Evolutionary conservation across 768 basidiomycete species (phyloP).

Genomic region (Termitomyces sp.): DNA sequence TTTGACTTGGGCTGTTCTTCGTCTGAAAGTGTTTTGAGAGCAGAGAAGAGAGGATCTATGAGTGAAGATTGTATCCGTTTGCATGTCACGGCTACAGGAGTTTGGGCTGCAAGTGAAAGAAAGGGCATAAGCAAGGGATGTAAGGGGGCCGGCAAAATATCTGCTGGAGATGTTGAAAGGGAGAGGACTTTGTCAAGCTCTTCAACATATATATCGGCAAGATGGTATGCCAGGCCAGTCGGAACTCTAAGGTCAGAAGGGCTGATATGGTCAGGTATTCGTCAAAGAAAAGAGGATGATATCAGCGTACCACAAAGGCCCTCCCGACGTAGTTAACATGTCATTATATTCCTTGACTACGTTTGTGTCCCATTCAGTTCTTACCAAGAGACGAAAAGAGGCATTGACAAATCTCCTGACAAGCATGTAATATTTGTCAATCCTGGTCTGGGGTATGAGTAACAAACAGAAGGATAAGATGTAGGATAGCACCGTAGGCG

Average conservation of each 20-base stretch:
- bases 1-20: slow-evolving; percentile 43
- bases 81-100: slow-evolving; percentile 61
- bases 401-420: slow-evolving; percentile 86
- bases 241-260: slow-evolving; percentile 73
- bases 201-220: slow-evolving; percentile 86
- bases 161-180: slow-evolving; percentile 39
- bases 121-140: slow-evolving; percentile 62
- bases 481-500: slow-evolving; percentile 64
- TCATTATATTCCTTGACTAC: slow-evolving; percentile 60
- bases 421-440: slow-evolving; percentile 98
- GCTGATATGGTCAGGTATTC: slow-evolving; percentile 34
- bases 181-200: slow-evolving; percentile 75
- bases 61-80: slow-evolving; percentile 69
- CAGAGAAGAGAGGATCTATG: slow-evolving; percentile 64
- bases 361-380: slow-evolving; percentile 61
- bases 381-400: slow-evolving; percentile 75
- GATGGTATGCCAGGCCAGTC: slow-evolving; percentile 74
- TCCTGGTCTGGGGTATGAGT: slow-evolving; percentile 40
- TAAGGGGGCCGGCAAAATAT: slow-evolving; percentile 34
- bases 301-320: slow-evolving; percentile 73
- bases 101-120: slow-evolving; percentile 65
- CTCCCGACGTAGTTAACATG: slow-evolving; percentile 64
- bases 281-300: not conserved
- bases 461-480: not conserved
- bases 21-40: slow-evolving; percentile 38